Percentiles rank a stretch among this genome's conserved stretches.
Evolutionary conservation across 208 protist species (phyloP).

Genomic region (Leishmania martiniquensis): DNA sequence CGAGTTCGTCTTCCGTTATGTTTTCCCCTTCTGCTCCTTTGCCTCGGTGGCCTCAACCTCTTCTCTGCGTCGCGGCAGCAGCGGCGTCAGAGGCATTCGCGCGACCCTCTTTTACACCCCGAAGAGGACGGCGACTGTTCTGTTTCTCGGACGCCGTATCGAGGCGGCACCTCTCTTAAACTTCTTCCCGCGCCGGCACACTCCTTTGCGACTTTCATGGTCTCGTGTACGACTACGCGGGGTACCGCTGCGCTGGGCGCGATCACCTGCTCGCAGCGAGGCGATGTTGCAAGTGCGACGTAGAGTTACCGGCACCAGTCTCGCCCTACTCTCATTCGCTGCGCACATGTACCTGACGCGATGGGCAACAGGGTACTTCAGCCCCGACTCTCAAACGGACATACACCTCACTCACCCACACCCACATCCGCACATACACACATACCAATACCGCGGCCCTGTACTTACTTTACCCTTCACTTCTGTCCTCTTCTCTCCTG

Average conservation of each 20-base stretch:
- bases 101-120: not conserved
- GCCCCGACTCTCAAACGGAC: too few relatives aligned
- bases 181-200: not conserved
- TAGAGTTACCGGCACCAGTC: not conserved
- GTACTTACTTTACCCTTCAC: too few relatives aligned
- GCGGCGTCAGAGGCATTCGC: not conserved
- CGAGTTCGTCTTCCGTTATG: not conserved
- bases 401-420: too few relatives aligned
- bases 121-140: not conserved
- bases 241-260: not conserved
- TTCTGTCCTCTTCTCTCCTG: too few relatives aligned
- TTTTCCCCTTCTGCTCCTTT: not conserved
- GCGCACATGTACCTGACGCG: not conserved
- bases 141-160: not conserved
- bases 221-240: not conserved
- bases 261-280: not conserved
- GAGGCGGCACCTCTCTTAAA: not conserved
- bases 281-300: not conserved
- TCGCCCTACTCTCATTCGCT: not conserved
- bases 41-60: not conserved
- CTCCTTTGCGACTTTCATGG: not conserved
- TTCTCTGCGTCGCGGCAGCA: not conserved
- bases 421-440: too few relatives aligned
- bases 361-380: not conserved
- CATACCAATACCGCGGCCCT: too few relatives aligned